Conservation (phyloP, 441 rosid genomes). For the Populus trichocarpa region DNA sequence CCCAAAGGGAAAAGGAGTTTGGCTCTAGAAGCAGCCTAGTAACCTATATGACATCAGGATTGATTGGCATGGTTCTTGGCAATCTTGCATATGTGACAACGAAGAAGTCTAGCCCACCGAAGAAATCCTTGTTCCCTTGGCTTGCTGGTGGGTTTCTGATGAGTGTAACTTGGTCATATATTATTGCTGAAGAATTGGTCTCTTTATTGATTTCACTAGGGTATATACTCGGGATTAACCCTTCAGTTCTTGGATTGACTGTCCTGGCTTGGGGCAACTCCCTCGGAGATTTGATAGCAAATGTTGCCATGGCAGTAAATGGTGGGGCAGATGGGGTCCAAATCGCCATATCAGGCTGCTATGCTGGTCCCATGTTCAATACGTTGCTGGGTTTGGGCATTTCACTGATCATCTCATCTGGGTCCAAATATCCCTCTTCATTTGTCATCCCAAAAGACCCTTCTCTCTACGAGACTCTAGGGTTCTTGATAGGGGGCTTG, state of each 20-base stretch:
- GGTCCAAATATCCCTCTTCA: conserved; percentile 47
- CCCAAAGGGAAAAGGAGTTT: conserved; percentile 33
- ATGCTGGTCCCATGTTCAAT: conserved; percentile 87
- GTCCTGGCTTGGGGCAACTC: conserved; percentile 96
- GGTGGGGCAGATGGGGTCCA: conserved; percentile 79
- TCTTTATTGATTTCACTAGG: conserved; percentile 69
- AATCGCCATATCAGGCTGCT: conserved; percentile 82
- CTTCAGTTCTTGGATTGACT: conserved; percentile 80
- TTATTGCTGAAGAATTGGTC: conserved; percentile 73
- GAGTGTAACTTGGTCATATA: conserved; percentile 87
- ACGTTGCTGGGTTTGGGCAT: conserved; percentile 71
- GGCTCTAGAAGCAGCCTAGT: conserved; percentile 36
- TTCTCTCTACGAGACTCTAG: conserved; percentile 63
- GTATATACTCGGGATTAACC: conserved; percentile 60
- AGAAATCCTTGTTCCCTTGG: conserved; percentile 59
- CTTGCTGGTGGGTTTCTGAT: conserved; percentile 70
- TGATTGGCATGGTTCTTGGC: conserved; percentile 57
- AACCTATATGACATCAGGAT: conserved; percentile 41
- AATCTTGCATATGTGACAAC: conserved; percentile 57
- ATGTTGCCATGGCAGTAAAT: conserved; percentile 66
- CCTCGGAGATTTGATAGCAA: conserved; percentile 78
- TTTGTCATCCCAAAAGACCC: conserved; percentile 54
- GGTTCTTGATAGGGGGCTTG: conserved; percentile 60
- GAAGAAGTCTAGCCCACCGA: conserved; percentile 54
- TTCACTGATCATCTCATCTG: conserved; percentile 61